Conservation (phyloP, 75 land plant genomes). For the Cupressus sempervirens region DNA sequence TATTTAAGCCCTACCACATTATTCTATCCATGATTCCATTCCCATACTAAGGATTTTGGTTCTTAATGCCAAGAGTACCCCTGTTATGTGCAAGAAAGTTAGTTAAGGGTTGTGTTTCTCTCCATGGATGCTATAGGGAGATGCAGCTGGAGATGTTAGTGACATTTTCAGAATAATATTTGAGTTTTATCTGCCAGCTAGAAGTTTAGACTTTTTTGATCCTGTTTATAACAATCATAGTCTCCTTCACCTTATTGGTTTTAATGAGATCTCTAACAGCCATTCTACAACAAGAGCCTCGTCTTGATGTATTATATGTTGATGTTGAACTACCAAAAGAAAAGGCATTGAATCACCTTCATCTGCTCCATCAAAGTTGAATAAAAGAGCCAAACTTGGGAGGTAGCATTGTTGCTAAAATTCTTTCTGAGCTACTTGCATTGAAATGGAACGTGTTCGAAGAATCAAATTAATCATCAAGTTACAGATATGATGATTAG, state of each 20-base stretch:
- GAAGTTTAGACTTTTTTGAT: neutral
- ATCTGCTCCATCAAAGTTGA: neutral
- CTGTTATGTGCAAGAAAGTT: neutral
- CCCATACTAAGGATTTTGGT: neutral
- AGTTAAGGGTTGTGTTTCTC: neutral
- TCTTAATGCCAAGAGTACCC: neutral
- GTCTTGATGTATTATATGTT: neutral
- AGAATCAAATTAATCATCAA: no score
- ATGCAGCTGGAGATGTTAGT: neutral
- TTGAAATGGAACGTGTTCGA: neutral
- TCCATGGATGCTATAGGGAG: neutral
- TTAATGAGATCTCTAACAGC: neutral
- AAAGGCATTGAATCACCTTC: neutral
- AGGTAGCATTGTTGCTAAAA: neutral
- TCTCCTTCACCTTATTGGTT: neutral
- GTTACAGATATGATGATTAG: neutral
- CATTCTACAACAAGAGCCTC: neutral
- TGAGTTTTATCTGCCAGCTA: neutral
- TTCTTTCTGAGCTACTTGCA: neutral
- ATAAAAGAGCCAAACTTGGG: neutral
- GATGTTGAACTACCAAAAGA: neutral
- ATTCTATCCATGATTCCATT: neutral
- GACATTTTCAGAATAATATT: neutral
- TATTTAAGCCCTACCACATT: neutral
- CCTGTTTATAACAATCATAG: neutral